phyloP scores from a whole-genome alignment of 257 asterid genomes.

The Handroanthus guayacan region DNA sequence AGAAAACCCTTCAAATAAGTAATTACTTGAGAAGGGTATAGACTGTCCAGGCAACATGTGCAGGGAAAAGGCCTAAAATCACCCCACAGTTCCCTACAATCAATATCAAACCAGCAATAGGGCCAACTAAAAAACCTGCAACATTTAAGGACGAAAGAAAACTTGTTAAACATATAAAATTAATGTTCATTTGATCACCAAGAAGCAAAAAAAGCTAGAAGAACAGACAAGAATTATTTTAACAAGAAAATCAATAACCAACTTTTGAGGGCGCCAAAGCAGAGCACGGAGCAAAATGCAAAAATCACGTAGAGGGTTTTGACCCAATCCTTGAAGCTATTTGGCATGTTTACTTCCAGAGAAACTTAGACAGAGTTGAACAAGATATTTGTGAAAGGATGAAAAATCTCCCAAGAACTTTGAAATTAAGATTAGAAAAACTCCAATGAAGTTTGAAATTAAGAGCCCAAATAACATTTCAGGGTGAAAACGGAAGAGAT shows the following conservation, averaged over 20 bases:
- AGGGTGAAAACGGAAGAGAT: background rate
- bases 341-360: conserved; percentile 50
- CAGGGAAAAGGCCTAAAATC: conserved; percentile 87
- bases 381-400: background rate
- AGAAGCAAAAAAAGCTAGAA: background rate
- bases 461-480: conserved; percentile 32
- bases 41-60: conserved; percentile 90
- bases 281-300: conserved; percentile 73
- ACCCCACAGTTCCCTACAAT: conserved; percentile 77
- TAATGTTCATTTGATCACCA: conserved; percentile 10
- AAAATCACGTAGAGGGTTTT: conserved; percentile 64
- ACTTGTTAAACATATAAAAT: background rate
- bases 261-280: conserved; percentile 86
- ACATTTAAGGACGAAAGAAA: conserved; percentile 7
- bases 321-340: conserved; percentile 47
- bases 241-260: conserved; percentile 32
- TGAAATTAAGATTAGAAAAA: background rate
- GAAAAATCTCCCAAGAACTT: conserved; percentile 22
- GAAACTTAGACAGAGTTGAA: background rate
- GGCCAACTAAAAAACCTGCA: conserved; percentile 88
- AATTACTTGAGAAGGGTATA: conserved; percentile 80
- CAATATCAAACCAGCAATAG: conserved; percentile 74
- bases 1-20: background rate
- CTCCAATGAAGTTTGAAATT: background rate
- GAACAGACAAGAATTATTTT: background rate